Base-by-base conservation (phyloP, 2,329 filamentous ascomycete species). In the Paecilomyces sp. region DNA sequence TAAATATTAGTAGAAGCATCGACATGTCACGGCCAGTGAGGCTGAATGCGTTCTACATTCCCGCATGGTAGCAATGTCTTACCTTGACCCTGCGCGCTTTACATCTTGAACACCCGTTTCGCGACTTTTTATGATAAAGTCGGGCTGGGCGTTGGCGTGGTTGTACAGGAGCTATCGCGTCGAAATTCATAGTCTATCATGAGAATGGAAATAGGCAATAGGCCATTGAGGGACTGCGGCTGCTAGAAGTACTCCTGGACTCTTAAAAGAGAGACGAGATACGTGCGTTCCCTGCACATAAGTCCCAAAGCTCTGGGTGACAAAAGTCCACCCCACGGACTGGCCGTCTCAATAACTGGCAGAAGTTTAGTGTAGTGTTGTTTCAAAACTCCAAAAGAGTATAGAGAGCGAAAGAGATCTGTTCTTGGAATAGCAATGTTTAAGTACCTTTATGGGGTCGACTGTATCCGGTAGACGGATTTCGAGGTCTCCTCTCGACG, bases 91-190 rank as follows among this genome's bases (percentile, higher is more conserved):
- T 59, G 13, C 63, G 63, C 13, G 57, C 58, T 56, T 63, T 62
- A 55, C 64, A 65, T 41, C 59, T 64, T 53, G 61, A 60, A 50
- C 64, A 64, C 18, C 61, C 63, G 41, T 54, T 58, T 31, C 63
- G 63, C 30, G 63, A 65, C 54, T 63, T 65, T 25, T 63, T 60
- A 53, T 65, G 64, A 22, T 47, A 47, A 18, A 47, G 41, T 15
- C 41, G 41, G 22, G 41, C 41, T 18, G 41, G 41, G 13, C 41
- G 41, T 15, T 47, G 41, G n/a, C 41, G 41, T 7, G 41, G 41
- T n/a, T 18, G 41, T 22, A n/a, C 15, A 18, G 15, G 41, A 22
- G n/a, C 18, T 47, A n/a, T n/a, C 41, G 9, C 18, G 41, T 47
- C 41, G n/a, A 47, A 47, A 9, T 47, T 47, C 41, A 47, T 47